Evolutionary conservation across 179 eudicot genomes (phyloP).

Genomic region (Silene noctiflora): DNA sequence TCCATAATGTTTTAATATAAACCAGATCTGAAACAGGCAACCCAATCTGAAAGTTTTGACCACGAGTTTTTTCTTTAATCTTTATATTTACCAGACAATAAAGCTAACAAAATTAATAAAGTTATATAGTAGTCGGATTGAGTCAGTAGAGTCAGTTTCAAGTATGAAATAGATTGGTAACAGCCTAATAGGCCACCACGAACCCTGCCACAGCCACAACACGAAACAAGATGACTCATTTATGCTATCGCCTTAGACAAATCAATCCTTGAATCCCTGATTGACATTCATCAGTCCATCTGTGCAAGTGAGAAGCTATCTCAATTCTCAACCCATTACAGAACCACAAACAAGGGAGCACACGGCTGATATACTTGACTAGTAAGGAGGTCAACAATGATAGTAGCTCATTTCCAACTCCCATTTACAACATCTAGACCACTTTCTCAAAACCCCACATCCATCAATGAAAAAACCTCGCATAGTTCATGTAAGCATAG

Average conservation of each 20-base stretch:
- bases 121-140: too few relatives aligned
- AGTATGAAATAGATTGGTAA: background rate
- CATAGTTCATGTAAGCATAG: background rate
- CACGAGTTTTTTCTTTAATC: background rate
- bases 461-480: background rate
- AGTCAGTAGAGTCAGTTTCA: too few relatives aligned
- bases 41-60: background rate
- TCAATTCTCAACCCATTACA: background rate
- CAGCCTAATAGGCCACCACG: background rate
- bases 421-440: background rate
- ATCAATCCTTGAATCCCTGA: too few relatives aligned
- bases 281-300: too few relatives aligned
- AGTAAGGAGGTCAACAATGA: background rate
- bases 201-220: background rate
- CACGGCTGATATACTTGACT: background rate
- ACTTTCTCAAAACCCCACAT: background rate
- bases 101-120: background rate
- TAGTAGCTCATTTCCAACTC: background rate
- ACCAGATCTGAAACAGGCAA: background rate
- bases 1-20: too few relatives aligned
- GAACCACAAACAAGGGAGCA: background rate
- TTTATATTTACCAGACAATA: background rate
- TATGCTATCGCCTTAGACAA: too few relatives aligned
- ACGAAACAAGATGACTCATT: background rate
- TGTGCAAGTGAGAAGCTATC: background rate